Evolutionary conservation across 768 basidiomycete genomes (phyloP), one percentile per base, ranked within the genome.

Genomic region (Antrodiella citrinella): DNA sequence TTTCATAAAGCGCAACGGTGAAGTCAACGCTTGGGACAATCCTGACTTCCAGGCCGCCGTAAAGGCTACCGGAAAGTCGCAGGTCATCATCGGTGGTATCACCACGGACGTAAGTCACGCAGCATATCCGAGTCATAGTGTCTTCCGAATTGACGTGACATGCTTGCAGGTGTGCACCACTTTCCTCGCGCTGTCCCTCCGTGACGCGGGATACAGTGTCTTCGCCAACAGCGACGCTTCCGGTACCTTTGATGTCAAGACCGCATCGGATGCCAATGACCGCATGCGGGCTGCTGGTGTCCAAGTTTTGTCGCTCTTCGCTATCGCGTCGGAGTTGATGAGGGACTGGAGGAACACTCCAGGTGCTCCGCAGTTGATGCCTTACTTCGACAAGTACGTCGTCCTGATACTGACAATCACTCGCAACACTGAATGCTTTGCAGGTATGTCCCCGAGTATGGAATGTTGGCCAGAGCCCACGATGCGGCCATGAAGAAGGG

Each of bases 11-110:
- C 67, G 76, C 13, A 60, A 70, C 22, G 76, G 73, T 2, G 73
- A 77, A 56, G 75, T 77, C 12, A 62, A 77, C 49, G 75, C 76
- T 7, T 77, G 76, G 76, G 74, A 77, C 55, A 76, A 73, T 57
- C 50, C 61, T 4, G 73, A 74, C 49, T 75, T 77, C 66, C 64
- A 70, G 30, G 62, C 61, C 2, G 75, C 75, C 18, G 72, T 77
- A 13, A 59, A 67, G 43, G 72, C 73, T 1, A 74, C 74, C 5
- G 74, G 73, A 9, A 75, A 74, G 60, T 72, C 69, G 56, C 76
- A 77, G 50, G 58, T 76, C 44, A 75, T 76, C 57, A 55, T 76
- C 15, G 75, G 67, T 18, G 75, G 76, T 1, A 75, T 77, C 48
- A 67, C 66, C 15, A 77, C 75, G 25, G 76, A 76, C 44, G 76